Percentiles rank a stretch among this genome's conserved stretches.
These are phyloP conservation scores for Leishmania tarentolae DNA, from an alignment of 208 protist species.

Conservation along the genomic window DNA sequence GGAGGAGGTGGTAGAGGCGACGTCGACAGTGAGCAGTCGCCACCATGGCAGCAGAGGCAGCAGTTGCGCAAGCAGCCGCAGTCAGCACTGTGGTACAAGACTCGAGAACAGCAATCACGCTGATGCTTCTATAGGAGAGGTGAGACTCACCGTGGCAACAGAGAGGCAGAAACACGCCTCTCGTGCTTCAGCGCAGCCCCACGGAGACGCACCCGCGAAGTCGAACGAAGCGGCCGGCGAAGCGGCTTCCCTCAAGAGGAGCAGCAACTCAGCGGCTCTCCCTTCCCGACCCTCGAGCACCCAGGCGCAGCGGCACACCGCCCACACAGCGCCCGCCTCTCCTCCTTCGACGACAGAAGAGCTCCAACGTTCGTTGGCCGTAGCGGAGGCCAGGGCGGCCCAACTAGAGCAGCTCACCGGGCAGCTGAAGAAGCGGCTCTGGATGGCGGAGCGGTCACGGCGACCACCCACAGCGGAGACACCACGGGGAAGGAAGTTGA, in stretches of 20 bases:
- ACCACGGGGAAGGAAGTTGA: too few relatives aligned
- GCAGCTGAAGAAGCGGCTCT: conserved; percentile 60
- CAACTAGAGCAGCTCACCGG: conserved; percentile 46
- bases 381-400: conserved; percentile 22
- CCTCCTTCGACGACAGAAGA: conserved; percentile 15
- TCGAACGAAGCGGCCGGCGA: not conserved
- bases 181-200: not conserved
- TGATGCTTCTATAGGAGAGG: not conserved
- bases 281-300: not conserved
- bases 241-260: not conserved
- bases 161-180: not conserved
- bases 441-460: conserved; percentile 29
- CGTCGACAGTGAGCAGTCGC: not conserved
- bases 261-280: not conserved
- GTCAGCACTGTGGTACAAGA: not conserved
- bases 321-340: conserved; percentile 14
- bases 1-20: conserved; percentile 4
- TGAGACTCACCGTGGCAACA: not conserved
- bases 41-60: conserved; percentile 13
- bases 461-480: not conserved
- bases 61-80: not conserved
- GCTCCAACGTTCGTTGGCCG: conserved; percentile 15
- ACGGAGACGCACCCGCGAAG: too few relatives aligned
- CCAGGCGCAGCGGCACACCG: not conserved
- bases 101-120: not conserved